Evolutionary conservation across 2,329 filamentous ascomycete genomes (phyloP).

Genomic region (Lithohypha guttulata): DNA sequence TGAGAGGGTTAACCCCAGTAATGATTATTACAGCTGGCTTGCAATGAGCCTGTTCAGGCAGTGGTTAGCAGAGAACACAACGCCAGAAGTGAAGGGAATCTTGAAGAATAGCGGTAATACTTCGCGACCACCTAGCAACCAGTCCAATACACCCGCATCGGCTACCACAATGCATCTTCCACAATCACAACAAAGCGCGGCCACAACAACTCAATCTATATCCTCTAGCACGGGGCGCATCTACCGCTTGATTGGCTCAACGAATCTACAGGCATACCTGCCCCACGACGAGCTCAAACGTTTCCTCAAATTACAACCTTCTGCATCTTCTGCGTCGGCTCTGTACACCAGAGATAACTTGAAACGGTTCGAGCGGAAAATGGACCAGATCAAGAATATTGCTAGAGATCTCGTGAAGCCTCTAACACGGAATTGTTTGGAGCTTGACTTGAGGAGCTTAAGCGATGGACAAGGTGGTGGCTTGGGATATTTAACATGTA

Average conservation of each 20-base stretch:
- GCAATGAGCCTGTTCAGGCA: constrained; percentile 79
- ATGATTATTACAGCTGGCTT: constrained; percentile 80
- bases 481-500: constrained; percentile 55
- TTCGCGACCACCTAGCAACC: constrained; percentile 13
- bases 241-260: constrained; percentile 64
- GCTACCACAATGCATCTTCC: constrained; percentile 9
- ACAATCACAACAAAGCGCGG: constrained; percentile 13
- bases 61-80: constrained; percentile 85
- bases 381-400: constrained; percentile 79
- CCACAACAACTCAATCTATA: constrained; percentile 21
- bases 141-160: constrained; percentile 5
- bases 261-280: constrained; percentile 55
- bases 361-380: constrained; percentile 69
- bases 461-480: constrained; percentile 35
- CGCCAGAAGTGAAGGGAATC: constrained; percentile 51
- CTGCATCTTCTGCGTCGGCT: constrained; percentile 25
- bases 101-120: constrained; percentile 27
- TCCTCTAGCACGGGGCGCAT: constrained; percentile 61
- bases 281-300: constrained; percentile 78
- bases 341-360: constrained; percentile 80
- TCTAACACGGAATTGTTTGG: constrained; percentile 73
- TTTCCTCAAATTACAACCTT: constrained; percentile 70
- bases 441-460: constrained; percentile 55
- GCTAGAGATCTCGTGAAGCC: constrained; percentile 75
- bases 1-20: constrained; percentile 69